Base-by-base conservation (phyloP, 148 eudicot species). In the Simmondsia chinensis region DNA sequence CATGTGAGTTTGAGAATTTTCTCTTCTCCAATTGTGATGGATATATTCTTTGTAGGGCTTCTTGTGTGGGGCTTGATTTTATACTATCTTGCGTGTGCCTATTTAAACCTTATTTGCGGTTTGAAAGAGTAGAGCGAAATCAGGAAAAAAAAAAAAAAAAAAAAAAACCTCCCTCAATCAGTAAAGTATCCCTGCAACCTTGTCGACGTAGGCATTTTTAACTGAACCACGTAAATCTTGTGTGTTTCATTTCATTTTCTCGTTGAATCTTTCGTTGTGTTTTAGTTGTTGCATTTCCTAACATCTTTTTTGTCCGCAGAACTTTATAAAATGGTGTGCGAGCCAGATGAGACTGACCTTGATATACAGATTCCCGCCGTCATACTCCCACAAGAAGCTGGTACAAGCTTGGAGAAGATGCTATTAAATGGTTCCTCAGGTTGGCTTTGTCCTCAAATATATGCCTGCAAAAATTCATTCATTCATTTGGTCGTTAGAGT, bases 291-390 rank as follows among this genome's bases (percentile, higher is more conserved):
- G 11, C 1, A 7, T 11, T 30, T 28, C n/a, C 0, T 6, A 14
- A 10, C 12, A 9, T 43, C 58, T 43, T 25, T 23, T 50, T 38
- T 43, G 15, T 12, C 16, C 63, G 52, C 66, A 84, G 95, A 77
- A 52, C 89, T 84, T 57, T 84, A 80, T 65, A 80, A 84, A 72
- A 84, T 84, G 89, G 85, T 80, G 43, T 84, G 95, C 57, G 95
- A 84, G 4, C 75, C 82, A 28, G 73, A 77, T 61, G 95, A 84
- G 61, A 77, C 85, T 49, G 89, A 74, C 64, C 76, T 84, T 17
- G 73, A 84, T 57, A 80, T 84, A 44, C 75, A 73, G 50, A 84
- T 84, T 29, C 95, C 95, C 45, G 70, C 81, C 23, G 68, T 84
- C 48, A 74, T 84, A 85, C 77, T 84, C 46, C 89, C 89, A 13